Percentiles rank a stretch among this genome's conserved stretches.
Evolutionary conservation across 1,284 basidiomycete species (phyloP).

Genomic region (Neolentinus lepideus): DNA sequence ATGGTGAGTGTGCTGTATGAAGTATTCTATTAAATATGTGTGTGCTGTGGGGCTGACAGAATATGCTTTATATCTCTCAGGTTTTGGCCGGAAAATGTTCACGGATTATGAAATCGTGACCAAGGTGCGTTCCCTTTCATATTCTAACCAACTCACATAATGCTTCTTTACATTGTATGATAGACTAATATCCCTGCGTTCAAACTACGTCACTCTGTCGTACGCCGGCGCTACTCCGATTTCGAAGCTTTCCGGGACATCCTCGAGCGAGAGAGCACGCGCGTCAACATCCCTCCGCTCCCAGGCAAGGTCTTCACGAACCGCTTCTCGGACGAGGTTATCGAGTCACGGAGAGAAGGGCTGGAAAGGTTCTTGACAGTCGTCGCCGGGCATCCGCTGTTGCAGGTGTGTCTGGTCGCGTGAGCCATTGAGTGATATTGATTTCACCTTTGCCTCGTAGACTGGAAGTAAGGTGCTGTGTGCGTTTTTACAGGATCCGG

Average conservation of each 20-base stretch:
- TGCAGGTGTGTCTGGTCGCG: constrained; percentile 61
- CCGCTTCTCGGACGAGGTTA: constrained; percentile 96
- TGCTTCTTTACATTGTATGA: neutral
- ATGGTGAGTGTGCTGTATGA: constrained; percentile 51
- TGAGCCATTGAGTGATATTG: neutral
- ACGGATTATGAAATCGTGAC: constrained; percentile 99
- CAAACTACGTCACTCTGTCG: constrained; percentile 91
- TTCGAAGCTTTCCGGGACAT: constrained; percentile 99
- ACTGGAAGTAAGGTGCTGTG: constrained; percentile 97
- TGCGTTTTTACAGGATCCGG: constrained; percentile 91
- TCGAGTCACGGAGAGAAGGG: constrained; percentile 88
- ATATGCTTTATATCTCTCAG: constrained; percentile 28
- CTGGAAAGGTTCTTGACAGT: constrained; percentile 94
- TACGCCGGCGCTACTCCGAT: constrained; percentile 94
- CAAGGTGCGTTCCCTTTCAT: constrained; percentile 55
- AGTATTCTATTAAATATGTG: neutral
- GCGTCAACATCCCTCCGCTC: constrained; percentile 95
- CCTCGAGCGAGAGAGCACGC: constrained; percentile 92
- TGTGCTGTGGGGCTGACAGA: neutral
- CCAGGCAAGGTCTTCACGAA: constrained; percentile 97
- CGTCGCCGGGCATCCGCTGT: constrained; percentile 93
- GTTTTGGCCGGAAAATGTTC: constrained; percentile 96
- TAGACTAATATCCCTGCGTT: constrained; percentile 99
- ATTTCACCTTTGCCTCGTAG: constrained; percentile 28
- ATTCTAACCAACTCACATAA: constrained; percentile 1